Evolutionary conservation across 148 eudicot genomes (phyloP).

Genomic region (Rhododendron mucronatum): DNA sequence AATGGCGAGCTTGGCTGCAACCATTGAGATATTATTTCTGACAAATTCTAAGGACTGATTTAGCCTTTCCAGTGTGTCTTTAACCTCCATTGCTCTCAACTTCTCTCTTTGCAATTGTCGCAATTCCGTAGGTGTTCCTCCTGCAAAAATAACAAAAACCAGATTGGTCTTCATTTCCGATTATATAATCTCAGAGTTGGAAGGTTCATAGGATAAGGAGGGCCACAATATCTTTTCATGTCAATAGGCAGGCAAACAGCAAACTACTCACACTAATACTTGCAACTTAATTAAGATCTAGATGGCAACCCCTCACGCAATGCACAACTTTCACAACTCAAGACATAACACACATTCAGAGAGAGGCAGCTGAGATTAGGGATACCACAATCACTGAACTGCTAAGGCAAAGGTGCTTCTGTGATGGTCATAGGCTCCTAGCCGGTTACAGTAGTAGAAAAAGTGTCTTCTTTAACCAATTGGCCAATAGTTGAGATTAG

Average conservation of each 20-base stretch:
- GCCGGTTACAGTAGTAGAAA: background rate
- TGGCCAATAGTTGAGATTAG: background rate
- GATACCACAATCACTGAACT: background rate
- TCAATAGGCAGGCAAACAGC: background rate
- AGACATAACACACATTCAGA: background rate
- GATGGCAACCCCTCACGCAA: background rate
- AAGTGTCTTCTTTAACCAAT: background rate
- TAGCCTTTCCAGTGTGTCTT: slow-evolving; percentile 34
- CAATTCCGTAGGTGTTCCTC: slow-evolving; percentile 30
- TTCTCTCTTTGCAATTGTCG: slow-evolving; percentile 31
- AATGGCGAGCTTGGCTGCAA: slow-evolving; percentile 52
- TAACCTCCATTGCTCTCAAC: slow-evolving; percentile 35
- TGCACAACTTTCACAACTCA: background rate
- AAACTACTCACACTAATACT: background rate
- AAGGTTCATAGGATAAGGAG: background rate
- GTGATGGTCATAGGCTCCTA: background rate
- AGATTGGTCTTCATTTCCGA: background rate
- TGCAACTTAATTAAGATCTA: background rate
- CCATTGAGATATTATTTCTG: slow-evolving; percentile 28
- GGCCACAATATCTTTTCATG: background rate
- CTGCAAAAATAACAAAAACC: slow-evolving; percentile 12
- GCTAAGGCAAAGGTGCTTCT: background rate
- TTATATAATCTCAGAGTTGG: background rate
- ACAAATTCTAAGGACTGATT: slow-evolving; percentile 25
- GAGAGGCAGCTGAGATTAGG: background rate